Evolutionary conservation across 2,329 filamentous ascomycete genomes (phyloP).

Genomic region (Monilinia aucupariae): DNA sequence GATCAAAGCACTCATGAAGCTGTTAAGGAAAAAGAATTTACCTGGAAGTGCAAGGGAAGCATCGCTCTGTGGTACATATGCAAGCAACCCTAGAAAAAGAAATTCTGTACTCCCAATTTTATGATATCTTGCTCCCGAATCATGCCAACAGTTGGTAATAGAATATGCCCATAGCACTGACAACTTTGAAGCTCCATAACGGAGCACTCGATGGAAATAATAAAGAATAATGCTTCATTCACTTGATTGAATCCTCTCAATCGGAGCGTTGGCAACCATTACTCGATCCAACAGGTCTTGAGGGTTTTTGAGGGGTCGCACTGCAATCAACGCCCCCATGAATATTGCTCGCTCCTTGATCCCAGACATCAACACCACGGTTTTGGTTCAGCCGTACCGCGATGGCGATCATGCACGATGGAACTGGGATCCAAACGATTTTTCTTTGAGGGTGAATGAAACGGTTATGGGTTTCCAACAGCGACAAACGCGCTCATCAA

Average conservation of each 20-base stretch:
- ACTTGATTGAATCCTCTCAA: not conserved
- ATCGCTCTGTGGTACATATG: not conserved
- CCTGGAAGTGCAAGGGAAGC: slow-evolving; percentile 13
- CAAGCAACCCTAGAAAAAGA: slow-evolving; percentile 1
- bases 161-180: slow-evolving; percentile 6
- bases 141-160: not conserved
- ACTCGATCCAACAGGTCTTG: not conserved
- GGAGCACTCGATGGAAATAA: not conserved
- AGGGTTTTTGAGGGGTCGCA: not conserved
- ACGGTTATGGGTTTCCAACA: not conserved
- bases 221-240: not conserved
- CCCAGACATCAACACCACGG: not conserved
- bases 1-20: not conserved
- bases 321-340: not conserved
- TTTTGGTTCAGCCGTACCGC: not conserved
- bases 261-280: not conserved
- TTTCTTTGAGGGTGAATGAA: not conserved
- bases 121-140: not conserved
- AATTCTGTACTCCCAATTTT: not conserved
- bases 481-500: not conserved
- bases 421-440: not conserved
- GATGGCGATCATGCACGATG: slow-evolving; percentile 7
- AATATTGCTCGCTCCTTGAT: slow-evolving; percentile 1
- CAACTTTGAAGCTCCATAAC: not conserved
- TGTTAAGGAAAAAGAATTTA: not conserved